Evolutionary conservation across 768 basidiomycete genomes (phyloP), one percentile per base, ranked within the genome.

Genomic region (Leccinum sublutescens): DNA sequence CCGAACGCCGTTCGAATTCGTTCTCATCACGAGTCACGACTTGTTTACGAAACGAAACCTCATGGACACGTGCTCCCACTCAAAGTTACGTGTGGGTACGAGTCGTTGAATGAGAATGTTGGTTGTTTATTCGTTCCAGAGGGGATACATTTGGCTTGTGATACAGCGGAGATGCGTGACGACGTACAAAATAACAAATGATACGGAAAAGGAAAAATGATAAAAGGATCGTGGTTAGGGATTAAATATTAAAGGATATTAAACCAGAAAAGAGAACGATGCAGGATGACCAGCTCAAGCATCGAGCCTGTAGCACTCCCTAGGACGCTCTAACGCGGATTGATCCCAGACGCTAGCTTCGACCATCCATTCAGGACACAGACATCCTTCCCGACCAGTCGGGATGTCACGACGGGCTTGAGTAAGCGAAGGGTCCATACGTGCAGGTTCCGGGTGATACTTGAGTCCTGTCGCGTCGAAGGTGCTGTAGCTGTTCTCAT

Each of bases 281-380:
- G 51, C 50, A 14, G 25, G 33, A 53, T 9, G 38, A 56, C 21
- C 29, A 55, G 27, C 21, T 65, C 59, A 64, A 25, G 45, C 43
- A 27, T 33, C 31, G 10, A 45, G 29, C 3, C 11, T 2, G 2
- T 19, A 25, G 33, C n/a, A 52, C 0, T 55, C 51, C 19, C 36
- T 36, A 57, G 31, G 54, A 3, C 33, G 19, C 5, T 47, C 27
- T 27, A 58, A 34, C 15, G 14, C 14, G 4, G 63, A 58, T 5
- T 47, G 1, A 10, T 62, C 53, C 67, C 67, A 66, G 50, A 54
- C 17, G 1, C 64, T 52, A 10, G 34, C 43, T 31, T 68, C 56
- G 50, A 50, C 50, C 67, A 68, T 68, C 67, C 67, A 68, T 8
- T 68, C 67, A n/a, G 67, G 60, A 12, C 62, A 68, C 5, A 68